Percentiles rank a stretch among this genome's conserved stretches.
Evolutionary conservation across 2,329 filamentous ascomycete species (phyloP).

Genomic region (Aspergillus phoenicis): DNA sequence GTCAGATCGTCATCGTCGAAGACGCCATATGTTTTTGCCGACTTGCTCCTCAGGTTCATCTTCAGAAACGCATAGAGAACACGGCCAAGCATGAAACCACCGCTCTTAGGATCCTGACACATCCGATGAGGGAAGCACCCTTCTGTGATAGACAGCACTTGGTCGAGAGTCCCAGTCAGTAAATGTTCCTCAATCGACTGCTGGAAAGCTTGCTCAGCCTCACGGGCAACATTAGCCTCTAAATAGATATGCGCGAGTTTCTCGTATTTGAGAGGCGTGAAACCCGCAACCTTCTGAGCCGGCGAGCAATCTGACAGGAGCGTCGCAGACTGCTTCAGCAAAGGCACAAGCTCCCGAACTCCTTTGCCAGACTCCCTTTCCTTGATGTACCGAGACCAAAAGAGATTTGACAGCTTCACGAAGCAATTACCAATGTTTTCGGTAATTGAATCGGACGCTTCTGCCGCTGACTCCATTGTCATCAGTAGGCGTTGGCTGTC

Average conservation of each 20-base stretch:
- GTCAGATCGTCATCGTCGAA: constrained; percentile 38
- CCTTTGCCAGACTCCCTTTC: constrained; percentile 41
- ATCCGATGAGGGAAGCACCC: constrained; percentile 30
- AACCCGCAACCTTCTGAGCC: constrained; percentile 40
- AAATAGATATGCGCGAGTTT: constrained; percentile 46
- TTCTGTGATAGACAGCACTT: constrained; percentile 30
- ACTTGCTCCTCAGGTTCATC: constrained; percentile 36
- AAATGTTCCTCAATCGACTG: constrained; percentile 47
- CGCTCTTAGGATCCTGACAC: constrained; percentile 39
- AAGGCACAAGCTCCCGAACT: constrained; percentile 38
- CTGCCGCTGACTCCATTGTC: constrained; percentile 26
- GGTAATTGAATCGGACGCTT: constrained; percentile 17
- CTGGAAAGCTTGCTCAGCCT: constrained; percentile 41
- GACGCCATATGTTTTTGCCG: constrained; percentile 26
- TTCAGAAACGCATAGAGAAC: constrained; percentile 42
- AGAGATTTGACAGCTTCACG: constrained; percentile 49
- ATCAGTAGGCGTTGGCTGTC: constrained; percentile 43
- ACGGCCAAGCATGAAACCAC: constrained; percentile 40
- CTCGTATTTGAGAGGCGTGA: constrained; percentile 49
- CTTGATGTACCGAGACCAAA: constrained; percentile 51
- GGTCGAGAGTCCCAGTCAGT: constrained; percentile 37
- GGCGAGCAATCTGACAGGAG: constrained; percentile 38
- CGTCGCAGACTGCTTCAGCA: constrained; percentile 45
- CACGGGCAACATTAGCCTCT: constrained; percentile 38
- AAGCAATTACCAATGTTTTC: constrained; percentile 33